Conservation (phyloP, 1,284 basidiomycete species). For the Hemileia vastatrix region DNA sequence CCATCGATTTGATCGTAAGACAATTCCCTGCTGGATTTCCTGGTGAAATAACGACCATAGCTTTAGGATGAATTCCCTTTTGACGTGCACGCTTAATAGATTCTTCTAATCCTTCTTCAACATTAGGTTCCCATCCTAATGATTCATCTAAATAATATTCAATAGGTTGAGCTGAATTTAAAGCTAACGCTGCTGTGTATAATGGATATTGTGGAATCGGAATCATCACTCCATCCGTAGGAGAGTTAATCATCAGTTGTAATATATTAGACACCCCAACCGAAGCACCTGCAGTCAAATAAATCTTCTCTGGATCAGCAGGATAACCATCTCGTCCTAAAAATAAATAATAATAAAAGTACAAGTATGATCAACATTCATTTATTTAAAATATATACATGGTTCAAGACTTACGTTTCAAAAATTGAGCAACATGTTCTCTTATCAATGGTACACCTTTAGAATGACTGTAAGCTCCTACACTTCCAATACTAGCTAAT, state of each 20-base stretch:
- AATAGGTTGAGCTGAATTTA: slow-evolving; percentile 67
- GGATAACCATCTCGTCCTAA: slow-evolving; percentile 79
- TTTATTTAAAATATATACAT: background rate
- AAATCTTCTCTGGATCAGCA: slow-evolving; percentile 74
- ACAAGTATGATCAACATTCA: background rate
- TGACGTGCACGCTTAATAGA: slow-evolving; percentile 60
- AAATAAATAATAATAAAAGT: background rate
- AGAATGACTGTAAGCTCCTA: slow-evolving; percentile 92
- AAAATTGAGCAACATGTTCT: slow-evolving; percentile 79
- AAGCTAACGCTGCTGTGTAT: slow-evolving; percentile 86
- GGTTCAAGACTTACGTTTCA: slow-evolving; percentile 55
- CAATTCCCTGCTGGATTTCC: slow-evolving; percentile 88
- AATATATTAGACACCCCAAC: slow-evolving; percentile 82
- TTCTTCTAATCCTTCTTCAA: slow-evolving; percentile 55
- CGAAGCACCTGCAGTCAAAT: slow-evolving; percentile 87
- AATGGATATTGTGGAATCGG: slow-evolving; percentile 98
- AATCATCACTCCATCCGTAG: slow-evolving; percentile 68
- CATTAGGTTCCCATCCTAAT: slow-evolving; percentile 74
- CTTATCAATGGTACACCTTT: slow-evolving; percentile 86
- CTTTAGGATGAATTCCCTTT: slow-evolving; percentile 61
- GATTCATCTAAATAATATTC: slow-evolving; percentile 82
- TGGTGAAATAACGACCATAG: slow-evolving; percentile 88
- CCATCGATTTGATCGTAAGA: slow-evolving; percentile 61
- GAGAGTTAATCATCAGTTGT: slow-evolving; percentile 60
- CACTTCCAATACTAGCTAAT: slow-evolving; percentile 75